Conservation (phyloP, 2,329 filamentous ascomycete genomes). For the Rhinocladiella similis region DNA sequence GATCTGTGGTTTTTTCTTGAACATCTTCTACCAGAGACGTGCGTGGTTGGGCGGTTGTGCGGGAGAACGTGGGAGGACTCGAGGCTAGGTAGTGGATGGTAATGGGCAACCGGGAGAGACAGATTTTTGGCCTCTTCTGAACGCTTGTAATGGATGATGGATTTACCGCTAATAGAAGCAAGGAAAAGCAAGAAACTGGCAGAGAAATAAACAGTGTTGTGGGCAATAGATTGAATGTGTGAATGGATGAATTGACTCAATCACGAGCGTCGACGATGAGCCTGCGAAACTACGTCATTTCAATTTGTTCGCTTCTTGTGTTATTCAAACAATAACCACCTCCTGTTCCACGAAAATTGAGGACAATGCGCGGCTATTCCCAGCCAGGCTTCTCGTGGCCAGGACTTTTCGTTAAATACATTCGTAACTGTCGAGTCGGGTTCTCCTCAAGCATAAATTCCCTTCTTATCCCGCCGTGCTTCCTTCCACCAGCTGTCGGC, state of each 20-base stretch:
- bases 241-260: neutral
- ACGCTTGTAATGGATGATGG: too few species aligned
- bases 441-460: conserved; percentile 19
- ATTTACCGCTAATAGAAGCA: too few species aligned
- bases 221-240: neutral
- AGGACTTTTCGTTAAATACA: neutral
- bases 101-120: too few species aligned
- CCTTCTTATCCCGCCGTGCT: conserved; percentile 17
- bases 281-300: conserved; percentile 9
- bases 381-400: too few species aligned
- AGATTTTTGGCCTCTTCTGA: too few species aligned
- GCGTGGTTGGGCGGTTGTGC: neutral
- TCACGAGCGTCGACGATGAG: too few species aligned
- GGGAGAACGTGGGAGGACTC: neutral
- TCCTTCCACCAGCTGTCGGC: conserved; percentile 52
- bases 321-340: neutral
- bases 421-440: neutral
- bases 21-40: conserved; percentile 45
- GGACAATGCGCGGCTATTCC: too few species aligned
- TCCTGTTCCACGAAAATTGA: too few species aligned
- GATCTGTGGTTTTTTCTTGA: conserved; percentile 66
- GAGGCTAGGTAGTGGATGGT: too few species aligned
- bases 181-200: too few species aligned
- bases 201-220: too few species aligned
- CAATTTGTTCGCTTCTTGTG: neutral